Evolutionary conservation across 768 basidiomycete genomes (phyloP), one percentile per base, ranked within the genome.

Genomic region (Solioccasus polychromus): DNA sequence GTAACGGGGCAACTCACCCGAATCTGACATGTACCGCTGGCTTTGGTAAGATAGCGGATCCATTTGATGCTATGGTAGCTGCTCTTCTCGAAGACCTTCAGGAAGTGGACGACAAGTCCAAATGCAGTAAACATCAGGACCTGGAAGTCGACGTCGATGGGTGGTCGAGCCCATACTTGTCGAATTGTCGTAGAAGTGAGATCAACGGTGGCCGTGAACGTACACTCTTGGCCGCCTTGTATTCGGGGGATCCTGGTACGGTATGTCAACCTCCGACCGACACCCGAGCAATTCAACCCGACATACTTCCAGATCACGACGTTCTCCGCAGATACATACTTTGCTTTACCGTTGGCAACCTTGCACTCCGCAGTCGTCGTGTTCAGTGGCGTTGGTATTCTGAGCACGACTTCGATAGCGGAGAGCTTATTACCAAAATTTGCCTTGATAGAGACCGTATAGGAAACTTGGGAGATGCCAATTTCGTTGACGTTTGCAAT

Each of bases 91-190:
- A 97, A 98, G 15, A 99, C 95, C 66, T 97, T 98, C 61, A 99
- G 70, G 77, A 97, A 99, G 43, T 95, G 80, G 34, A 99, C 96
- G 40, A 95, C 87, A 58, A 99, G 66, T 2, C 96, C 96, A 10
- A 94, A 97, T 10, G 96, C 78, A 0, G 96, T 98, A 68, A 98
- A 92, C 96, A 99, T 99, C 55, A 99, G 76, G 46, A 99, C 96
- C 71, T 94, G 92, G 70, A 99, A 99, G 66, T 99, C 96, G 52
- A 98, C 85, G 55, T 95, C 91, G 60, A 99, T 98, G 7, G 96
- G 96, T 15, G 96, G 96, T 44, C 96, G 76, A 3, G 94, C 93
- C 96, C 96, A 99, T 4, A 95, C 85, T 76, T 97, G 93, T 26
- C 92, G 84, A 48, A 82, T 78, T 0, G 96, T 99, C 25, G 92